Base-by-base conservation (phyloP, 768 basidiomycete species). In the Naganishia vaughanmartiniae region DNA sequence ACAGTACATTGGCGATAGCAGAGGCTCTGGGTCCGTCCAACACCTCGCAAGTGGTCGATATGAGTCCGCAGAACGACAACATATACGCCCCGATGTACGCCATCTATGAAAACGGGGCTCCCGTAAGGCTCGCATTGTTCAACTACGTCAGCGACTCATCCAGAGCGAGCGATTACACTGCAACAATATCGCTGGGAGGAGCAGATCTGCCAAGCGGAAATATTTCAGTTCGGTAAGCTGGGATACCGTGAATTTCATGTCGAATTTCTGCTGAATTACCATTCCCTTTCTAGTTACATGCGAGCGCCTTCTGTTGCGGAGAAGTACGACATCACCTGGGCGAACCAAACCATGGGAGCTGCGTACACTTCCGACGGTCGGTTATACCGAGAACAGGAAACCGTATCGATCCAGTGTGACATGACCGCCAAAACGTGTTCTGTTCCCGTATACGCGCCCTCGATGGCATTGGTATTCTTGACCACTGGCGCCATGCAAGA, bases 401-500 rank as follows among this genome's bases (percentile, higher is more conserved):
- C 91, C 11, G 82, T 85, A 69, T 88, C 85, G 0, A 84, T 92
- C 42, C 73, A 80, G 17, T 93, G 91, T 75, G 84, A 89, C 76
- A 80, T 83, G 42, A 77, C 78, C 6, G 81, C 82, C 66, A 85
- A 86, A 74, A 82, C 83, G 0, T 92, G 91, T 79, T 73, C 80
- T 28, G 83, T 92, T 58, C 83, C 84, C 10, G 86, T 92, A 55
- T 85, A 86, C 39, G 89, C 89, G 0, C 90, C 91, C 0, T 86
- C 86, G 45, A 87, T 89, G 71, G 90, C 90, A 0, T 83, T 92
- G 54, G 89, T 92, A 70, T 90, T 90, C 83, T 82, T 92, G 34
- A 85, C 82, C 5, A 79, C 83, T 63, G 70, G 78, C 31, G 84
- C 85, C 4, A 74, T 84, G 36, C 68, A 79, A 0, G 84, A 83